These are phyloP conservation scores for Dissophora globulifera DNA, from an alignment of 192 early-diverging fungal genomes.

Conservation along the genomic window DNA sequence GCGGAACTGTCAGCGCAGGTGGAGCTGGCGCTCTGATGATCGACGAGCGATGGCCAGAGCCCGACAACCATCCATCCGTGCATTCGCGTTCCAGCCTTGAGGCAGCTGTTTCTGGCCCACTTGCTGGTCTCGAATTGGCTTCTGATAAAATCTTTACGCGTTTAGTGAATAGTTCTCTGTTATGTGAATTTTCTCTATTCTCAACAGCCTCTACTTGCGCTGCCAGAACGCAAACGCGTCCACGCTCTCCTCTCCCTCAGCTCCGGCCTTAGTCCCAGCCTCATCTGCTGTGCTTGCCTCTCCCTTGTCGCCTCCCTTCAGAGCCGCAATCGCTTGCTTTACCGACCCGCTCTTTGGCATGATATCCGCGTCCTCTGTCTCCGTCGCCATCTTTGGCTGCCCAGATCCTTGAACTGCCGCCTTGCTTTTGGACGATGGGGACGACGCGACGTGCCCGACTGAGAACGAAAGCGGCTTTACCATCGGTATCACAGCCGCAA, in stretches of 20 bases:
- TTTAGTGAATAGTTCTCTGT: too few species aligned
- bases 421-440: slow-evolving; percentile 1
- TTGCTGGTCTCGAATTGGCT: too few species aligned
- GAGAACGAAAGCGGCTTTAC: slow-evolving; percentile 30
- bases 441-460: not conserved
- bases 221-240: slow-evolving; percentile 58
- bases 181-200: slow-evolving; percentile 6
- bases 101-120: too few species aligned
- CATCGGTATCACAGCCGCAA: slow-evolving; percentile 19
- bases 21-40: too few species aligned
- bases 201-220: slow-evolving; percentile 29
- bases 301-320: slow-evolving; percentile 6
- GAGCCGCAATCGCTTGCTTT: slow-evolving; percentile 7
- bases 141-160: too few species aligned
- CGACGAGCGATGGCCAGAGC: too few species aligned
- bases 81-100: too few species aligned
- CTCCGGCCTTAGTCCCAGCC: slow-evolving; percentile 3
- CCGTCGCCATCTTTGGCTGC: not conserved
- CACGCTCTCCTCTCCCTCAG: slow-evolving; percentile 25
- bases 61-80: too few species aligned
- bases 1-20: too few species aligned
- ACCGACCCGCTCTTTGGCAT: slow-evolving; percentile 9
- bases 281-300: not conserved
- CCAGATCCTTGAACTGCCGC: not conserved
- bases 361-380: slow-evolving; percentile 11